Evolutionary conservation across 106 monocot genomes (phyloP).

Genomic region (Ottelia alismoides): DNA sequence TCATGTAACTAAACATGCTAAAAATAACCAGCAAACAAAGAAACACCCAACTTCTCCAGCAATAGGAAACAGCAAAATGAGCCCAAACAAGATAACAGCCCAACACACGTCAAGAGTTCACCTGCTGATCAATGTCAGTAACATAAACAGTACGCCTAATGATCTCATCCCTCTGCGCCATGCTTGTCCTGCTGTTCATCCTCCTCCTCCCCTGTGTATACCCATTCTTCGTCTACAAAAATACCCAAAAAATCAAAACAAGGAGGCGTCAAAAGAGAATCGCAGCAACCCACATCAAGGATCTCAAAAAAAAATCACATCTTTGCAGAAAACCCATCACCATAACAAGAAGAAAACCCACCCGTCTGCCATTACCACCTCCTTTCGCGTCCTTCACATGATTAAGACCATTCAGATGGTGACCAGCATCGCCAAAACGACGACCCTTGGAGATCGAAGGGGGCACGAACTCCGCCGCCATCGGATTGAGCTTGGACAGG

Average conservation of each 20-base stretch:
- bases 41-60: no score
- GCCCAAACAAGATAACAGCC: no score
- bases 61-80: no score
- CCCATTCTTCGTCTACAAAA: conserved; percentile 38
- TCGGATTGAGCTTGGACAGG: conserved; percentile 15
- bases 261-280: background rate
- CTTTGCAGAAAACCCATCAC: no score
- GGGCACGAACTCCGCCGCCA: conserved; percentile 19
- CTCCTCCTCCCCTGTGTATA: conserved; percentile 44
- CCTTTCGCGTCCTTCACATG: no score
- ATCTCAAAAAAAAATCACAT: no score
- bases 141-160: conserved; percentile 92
- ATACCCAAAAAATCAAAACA: background rate
- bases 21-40: no score
- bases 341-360: no score
- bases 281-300: no score
- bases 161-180: conserved; percentile 78
- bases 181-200: conserved; percentile 62
- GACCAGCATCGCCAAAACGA: background rate
- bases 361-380: no score
- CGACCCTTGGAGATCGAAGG: conserved; percentile 2
- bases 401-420: no score
- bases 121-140: conserved; percentile 95
- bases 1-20: no score
- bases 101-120: background rate